phyloP scores from a whole-genome alignment of 306 rosid genomes.

The Benincasa hispida region DNA sequence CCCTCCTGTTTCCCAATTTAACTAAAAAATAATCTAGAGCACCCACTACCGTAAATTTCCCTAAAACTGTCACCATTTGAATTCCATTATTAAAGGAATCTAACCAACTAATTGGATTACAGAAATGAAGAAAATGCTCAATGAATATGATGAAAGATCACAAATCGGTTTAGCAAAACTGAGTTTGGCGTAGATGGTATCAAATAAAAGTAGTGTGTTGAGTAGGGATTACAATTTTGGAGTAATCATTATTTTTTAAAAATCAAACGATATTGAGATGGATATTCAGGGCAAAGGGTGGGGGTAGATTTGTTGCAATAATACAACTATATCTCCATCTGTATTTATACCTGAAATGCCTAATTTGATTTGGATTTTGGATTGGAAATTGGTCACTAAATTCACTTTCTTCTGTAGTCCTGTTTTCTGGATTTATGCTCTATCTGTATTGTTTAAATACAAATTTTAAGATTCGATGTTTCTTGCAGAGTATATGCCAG shows the following conservation, averaged over 20 bases:
- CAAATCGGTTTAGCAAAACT: neutral
- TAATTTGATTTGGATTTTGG: neutral
- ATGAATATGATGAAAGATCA: neutral
- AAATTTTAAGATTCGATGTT: slow-evolving; percentile 11
- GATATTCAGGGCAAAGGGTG: neutral
- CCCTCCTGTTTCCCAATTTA: too few relatives aligned
- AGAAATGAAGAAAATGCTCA: neutral
- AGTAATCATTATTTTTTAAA: neutral
- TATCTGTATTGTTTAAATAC: neutral
- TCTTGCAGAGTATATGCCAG: slow-evolving; percentile 88
- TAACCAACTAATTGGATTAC: too few relatives aligned
- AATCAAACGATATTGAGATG: neutral
- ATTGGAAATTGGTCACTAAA: neutral
- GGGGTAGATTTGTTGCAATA: neutral
- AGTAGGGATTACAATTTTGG: neutral
- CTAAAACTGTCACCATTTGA: too few relatives aligned
- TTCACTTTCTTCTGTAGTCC: slow-evolving; percentile 5
- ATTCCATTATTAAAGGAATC: too few relatives aligned
- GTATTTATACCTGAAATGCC: neutral
- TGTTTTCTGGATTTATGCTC: neutral
- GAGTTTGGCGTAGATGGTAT: neutral
- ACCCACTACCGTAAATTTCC: too few relatives aligned
- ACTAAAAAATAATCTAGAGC: too few relatives aligned
- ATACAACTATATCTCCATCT: neutral
- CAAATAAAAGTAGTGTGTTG: neutral